Evolutionary conservation across 768 basidiomycete genomes (phyloP), one percentile per base, ranked within the genome.

Genomic region (Pisolithus microcarpus): DNA sequence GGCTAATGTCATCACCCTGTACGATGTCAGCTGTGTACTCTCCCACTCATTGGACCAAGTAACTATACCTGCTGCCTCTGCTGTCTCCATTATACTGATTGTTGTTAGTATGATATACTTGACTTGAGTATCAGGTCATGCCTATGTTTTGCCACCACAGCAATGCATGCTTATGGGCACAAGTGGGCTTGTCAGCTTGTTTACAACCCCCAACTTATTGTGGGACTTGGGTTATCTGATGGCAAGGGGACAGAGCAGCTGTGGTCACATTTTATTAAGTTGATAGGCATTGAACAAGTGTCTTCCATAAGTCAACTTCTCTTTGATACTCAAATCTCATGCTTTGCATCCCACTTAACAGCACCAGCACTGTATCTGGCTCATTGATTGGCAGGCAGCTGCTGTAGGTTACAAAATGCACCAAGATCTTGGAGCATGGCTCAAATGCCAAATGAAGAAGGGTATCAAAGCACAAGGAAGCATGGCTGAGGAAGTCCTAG

Each of bases 111-210:
- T 28, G 28, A 28, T 7, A 28, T 28, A 7, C 28, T 7, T 9
- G 9, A 28, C 18, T 21, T 5, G 9, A 21, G 18, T 21, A 39
- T 39, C 38, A 39, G 9, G 40, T 62, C 64, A 2, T 57, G 67
- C 0, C 6, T 74, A 6, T 11, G 38, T 0, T 71, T 70, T 43
- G 64, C 62, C 0, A 70, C 67, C 0, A 66, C 64, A 7, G 70
- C 66, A 0, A 68, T 74, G 65, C 73, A 75, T 52, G 69, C 70
- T 0, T 72, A 70, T 48, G 67, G 64, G 10, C 72, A 72, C 48
- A 61, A 70, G 42, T 72, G 68, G 70, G 53, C 64, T 59, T 52
- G 54, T 28, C 54, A 55, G 28, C 46, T 55, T 1, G 26, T 46
- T 2, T 56, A 42, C 28, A 54, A 54, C 28, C 52, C 52, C 0